Evolutionary conservation across 352 stramenopile genomes (phyloP), one percentile per base, ranked within the genome.

Genomic region (Phytophthora chlamydospora): DNA sequence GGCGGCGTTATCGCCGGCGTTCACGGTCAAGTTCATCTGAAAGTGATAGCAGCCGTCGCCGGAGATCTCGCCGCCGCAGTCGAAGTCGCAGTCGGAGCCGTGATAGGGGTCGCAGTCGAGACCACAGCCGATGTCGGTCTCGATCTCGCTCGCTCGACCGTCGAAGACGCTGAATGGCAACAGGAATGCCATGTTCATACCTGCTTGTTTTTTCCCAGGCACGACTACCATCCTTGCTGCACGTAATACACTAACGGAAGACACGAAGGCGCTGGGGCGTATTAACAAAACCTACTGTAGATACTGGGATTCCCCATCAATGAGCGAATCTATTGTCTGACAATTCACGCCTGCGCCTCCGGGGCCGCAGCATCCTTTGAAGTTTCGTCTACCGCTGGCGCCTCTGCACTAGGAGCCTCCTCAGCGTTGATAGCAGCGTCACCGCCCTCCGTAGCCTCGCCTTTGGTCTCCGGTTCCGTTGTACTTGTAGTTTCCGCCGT

Each of bases 291-390:
- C 51, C 35, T 61, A 62, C 66, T 66, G 48, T 36, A 69, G 58
- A 71, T 59, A 66, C 49, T 68, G 44, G 60, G 58, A 51, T 35
- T 36, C 52, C 56, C 53, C 62, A 59, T 72, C 57, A 69, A 68
- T 57, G 62, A 73, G 68, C 58, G 58, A 71, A 74, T 77, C 69
- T 77, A 77, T 77, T 77, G 65, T 75, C 57, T 71, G 65, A 67
- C 60, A 68, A 68, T 70, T 76, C 64, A 76, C 58, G 66, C 65
- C 66, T 72, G 60, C 42, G 60, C 66, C 60, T 73, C 69, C 42
- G 63, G 41, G 16, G 51, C 57, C 44, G 54, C 60, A 71, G 43
- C 43, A 43, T 74, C 62, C 55, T 65, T 41, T 69, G 63, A 52
- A 61, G 61, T 66, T 55, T 63, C 58, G 58, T 75, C 56, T 70